Conservation (phyloP, 441 rosid genomes). For the Hypseocharis bilobata region DNA sequence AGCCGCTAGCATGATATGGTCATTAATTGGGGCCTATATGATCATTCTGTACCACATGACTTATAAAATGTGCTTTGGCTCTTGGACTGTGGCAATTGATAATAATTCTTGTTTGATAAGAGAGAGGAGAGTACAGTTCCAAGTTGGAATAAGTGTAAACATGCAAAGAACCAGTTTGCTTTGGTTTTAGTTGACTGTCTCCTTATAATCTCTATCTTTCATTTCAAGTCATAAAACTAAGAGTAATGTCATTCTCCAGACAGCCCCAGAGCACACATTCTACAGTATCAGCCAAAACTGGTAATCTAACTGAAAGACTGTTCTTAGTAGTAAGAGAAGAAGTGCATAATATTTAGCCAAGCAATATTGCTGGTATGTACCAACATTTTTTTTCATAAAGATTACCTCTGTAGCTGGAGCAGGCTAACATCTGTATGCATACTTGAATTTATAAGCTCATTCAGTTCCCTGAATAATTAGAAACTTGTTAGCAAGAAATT, state of each 20-base stretch:
- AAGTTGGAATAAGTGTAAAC: too few relatives aligned
- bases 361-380: neutral
- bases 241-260: neutral
- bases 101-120: too few relatives aligned
- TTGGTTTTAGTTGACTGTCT: too few relatives aligned
- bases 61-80: neutral
- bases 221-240: neutral
- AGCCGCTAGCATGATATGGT: neutral
- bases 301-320: neutral
- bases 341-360: neutral
- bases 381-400: neutral
- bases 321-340: neutral
- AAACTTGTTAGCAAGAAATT: constrained; percentile 1
- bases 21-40: neutral
- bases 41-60: too few relatives aligned
- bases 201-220: neutral
- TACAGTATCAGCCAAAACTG: neutral
- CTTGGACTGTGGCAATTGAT: too few relatives aligned
- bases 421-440: neutral
- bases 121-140: too few relatives aligned
- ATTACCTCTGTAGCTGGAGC: neutral
- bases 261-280: neutral
- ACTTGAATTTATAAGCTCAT: neutral
- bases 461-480: neutral
- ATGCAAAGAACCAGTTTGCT: too few relatives aligned